Evolutionary conservation across 108 stramenopile species (phyloP).

Genomic region (Aureococcus anophagefferens): DNA sequence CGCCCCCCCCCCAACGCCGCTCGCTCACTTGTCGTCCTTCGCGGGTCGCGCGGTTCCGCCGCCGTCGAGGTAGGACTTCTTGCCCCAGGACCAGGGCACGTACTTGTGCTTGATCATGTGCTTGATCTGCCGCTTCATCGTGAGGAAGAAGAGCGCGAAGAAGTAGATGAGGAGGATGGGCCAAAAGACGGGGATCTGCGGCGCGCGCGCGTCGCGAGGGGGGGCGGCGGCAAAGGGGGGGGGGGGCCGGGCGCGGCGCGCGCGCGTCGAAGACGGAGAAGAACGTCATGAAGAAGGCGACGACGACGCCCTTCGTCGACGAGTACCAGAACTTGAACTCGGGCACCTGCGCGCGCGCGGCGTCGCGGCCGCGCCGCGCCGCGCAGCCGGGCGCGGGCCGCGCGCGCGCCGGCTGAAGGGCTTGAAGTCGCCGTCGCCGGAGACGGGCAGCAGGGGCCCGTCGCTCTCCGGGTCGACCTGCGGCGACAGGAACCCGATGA

Average conservation of each 20-base stretch:
- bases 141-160: slow-evolving; percentile 88
- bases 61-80: slow-evolving; percentile 78
- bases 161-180: slow-evolving; percentile 97
- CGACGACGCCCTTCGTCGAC: slow-evolving; percentile 62
- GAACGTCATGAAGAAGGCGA: slow-evolving; percentile 82
- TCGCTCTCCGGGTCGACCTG: slow-evolving; percentile 67
- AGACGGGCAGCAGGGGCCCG: slow-evolving; percentile 32
- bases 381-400: no score
- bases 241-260: no score
- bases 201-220: no score
- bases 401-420: neutral
- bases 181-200: slow-evolving; percentile 91
- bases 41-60: no score
- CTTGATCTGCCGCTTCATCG: slow-evolving; percentile 96
- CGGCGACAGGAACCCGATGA: slow-evolving; percentile 95
- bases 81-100: slow-evolving; percentile 88
- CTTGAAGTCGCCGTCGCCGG: neutral
- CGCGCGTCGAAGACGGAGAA: slow-evolving; percentile 79
- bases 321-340: slow-evolving; percentile 99
- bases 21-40: no score
- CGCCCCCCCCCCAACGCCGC: no score
- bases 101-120: slow-evolving; percentile 99
- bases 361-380: no score
- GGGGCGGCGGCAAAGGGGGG: no score
- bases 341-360: no score